phyloP scores from a whole-genome alignment of 1,284 basidiomycete species.

The Fomitopsis schrenkii region DNA sequence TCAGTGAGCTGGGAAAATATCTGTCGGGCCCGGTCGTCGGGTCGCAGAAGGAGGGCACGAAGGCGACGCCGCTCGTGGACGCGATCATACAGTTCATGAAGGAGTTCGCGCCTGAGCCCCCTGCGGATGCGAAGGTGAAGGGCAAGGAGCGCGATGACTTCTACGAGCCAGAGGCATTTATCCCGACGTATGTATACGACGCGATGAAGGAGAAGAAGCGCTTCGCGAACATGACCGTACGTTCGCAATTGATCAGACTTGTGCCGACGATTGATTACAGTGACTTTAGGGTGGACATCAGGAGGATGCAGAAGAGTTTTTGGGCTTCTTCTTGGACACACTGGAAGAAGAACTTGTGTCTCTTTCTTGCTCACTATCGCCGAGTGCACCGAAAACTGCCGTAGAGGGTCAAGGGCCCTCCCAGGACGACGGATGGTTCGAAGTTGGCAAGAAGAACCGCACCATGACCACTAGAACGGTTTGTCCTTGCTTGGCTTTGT shows the following conservation, averaged over 20 bases:
- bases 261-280: background rate
- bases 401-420: conserved; percentile 33
- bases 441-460: conserved; percentile 90
- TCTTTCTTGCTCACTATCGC: conserved; percentile 48
- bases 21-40: conserved; percentile 29
- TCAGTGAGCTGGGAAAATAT: conserved; percentile 66
- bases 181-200: conserved; percentile 89
- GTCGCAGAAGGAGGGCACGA: conserved; percentile 32
- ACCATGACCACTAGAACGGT: conserved; percentile 81
- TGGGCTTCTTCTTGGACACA: conserved; percentile 96
- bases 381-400: conserved; percentile 21
- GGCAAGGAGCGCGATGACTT: conserved; percentile 39
- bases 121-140: conserved; percentile 29
- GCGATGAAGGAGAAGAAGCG: conserved; percentile 95
- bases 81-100: conserved; percentile 81
- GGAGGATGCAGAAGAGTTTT: conserved; percentile 98
- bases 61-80: conserved; percentile 77
- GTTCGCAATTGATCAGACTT: conserved; percentile 24
- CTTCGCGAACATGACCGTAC: conserved; percentile 89
- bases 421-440: conserved; percentile 77
- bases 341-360: conserved; percentile 89
- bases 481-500: conserved; percentile 13
- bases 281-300: conserved; percentile 77
- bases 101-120: conserved; percentile 59
- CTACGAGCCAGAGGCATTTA: conserved; percentile 66